These are phyloP conservation scores for Trapa incisa DNA, from an alignment of 345 rosid genomes.

Conservation along the genomic window DNA sequence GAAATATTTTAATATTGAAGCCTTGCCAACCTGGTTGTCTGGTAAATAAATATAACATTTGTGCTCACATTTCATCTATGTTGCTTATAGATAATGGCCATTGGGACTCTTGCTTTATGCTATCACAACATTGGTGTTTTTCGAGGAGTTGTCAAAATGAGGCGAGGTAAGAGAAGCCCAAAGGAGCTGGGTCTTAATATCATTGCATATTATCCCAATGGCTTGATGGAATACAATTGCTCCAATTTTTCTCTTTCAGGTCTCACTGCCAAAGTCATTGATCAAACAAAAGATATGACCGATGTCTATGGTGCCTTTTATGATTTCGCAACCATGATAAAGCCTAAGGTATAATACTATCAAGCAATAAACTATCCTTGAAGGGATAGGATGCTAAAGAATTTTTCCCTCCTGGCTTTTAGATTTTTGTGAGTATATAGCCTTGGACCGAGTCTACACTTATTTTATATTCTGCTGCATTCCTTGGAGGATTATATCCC, in stretches of 20 bases:
- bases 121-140: constrained; percentile 80
- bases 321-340: constrained; percentile 62
- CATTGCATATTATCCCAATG: no score
- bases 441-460: no score
- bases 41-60: not conserved
- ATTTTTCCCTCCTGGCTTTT: no score
- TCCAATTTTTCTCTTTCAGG: constrained; percentile 30
- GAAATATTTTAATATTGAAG: not conserved
- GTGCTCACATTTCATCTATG: not conserved
- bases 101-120: constrained; percentile 87
- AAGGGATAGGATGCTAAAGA: no score
- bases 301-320: constrained; percentile 87
- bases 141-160: constrained; percentile 81
- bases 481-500: not conserved
- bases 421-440: no score
- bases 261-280: constrained; percentile 74
- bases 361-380: not conserved
- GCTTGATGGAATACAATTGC: no score
- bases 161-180: constrained; percentile 59
- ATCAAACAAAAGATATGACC: constrained; percentile 65
- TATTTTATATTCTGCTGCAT: not conserved
- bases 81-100: constrained; percentile 63
- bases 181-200: not conserved
- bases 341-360: constrained; percentile 41
- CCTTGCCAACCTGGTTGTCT: not conserved